A percentile compares a stretch with the other conserved stretches of the same genome.
Conservation (phyloP, 2,329 filamentous ascomycete species). For the Neofusicoccum parvum region DNA sequence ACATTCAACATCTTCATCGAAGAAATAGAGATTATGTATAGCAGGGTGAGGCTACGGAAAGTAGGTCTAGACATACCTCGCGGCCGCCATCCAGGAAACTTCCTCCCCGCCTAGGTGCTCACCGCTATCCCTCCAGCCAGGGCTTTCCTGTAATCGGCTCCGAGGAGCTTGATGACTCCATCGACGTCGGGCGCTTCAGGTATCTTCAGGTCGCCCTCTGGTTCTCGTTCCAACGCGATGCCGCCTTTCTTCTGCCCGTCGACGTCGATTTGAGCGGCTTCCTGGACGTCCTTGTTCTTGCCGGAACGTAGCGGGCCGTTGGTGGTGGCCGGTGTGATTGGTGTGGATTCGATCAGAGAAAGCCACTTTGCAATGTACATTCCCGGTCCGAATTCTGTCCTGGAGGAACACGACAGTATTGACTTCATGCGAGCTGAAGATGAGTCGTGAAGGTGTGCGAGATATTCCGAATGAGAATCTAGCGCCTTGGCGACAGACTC, state of each 20-base stretch:
- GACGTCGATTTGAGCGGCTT: constrained; percentile 38
- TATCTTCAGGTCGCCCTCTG: constrained; percentile 27
- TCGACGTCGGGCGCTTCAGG: constrained; percentile 35
- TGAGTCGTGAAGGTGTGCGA: constrained; percentile 56
- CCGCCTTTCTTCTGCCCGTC: constrained; percentile 34
- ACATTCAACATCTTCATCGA: constrained; percentile 3
- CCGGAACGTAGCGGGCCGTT: constrained; percentile 55
- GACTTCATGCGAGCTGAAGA: constrained; percentile 59
- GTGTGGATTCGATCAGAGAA: constrained; percentile 67
- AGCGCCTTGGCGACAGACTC: constrained; percentile 54
- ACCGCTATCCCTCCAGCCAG: constrained; percentile 26
- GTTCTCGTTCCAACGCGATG: constrained; percentile 30
- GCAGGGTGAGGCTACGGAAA: not conserved
- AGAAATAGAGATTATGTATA: constrained; percentile 16
- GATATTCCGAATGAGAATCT: constrained; percentile 63
- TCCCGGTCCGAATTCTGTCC: constrained; percentile 54
- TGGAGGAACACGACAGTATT: constrained; percentile 50
- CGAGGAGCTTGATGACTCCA: constrained; percentile 35
- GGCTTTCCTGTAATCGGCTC: constrained; percentile 34
- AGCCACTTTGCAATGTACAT: constrained; percentile 75
- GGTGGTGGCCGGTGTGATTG: constrained; percentile 63
- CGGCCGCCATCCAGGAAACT: constrained; percentile 1
- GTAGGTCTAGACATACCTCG: not conserved
- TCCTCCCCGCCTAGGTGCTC: not conserved
- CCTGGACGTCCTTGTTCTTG: constrained; percentile 37